A percentile compares a stretch with the other conserved stretches of the same genome.
These are phyloP conservation scores for Cyclotella choctawhatcheeana DNA, from an alignment of 108 stramenopile genomes.

Conservation along the genomic window DNA sequence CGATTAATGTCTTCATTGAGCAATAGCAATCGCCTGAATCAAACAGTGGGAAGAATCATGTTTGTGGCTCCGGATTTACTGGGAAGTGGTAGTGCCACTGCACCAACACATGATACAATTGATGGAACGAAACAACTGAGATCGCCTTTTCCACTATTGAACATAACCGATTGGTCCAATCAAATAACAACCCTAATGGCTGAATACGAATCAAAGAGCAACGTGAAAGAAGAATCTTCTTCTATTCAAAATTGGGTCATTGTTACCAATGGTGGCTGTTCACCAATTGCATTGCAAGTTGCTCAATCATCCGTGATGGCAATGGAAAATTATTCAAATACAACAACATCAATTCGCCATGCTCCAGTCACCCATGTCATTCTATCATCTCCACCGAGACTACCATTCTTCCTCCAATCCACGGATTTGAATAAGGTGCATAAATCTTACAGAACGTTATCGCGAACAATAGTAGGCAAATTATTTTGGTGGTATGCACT, in stretches of 20 bases:
- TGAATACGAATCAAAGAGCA: constrained; percentile 33
- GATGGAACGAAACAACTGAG: no score
- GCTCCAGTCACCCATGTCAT: constrained; percentile 48
- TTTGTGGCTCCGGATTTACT: constrained; percentile 63
- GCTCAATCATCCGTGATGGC: constrained; percentile 37
- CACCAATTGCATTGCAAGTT: constrained; percentile 63
- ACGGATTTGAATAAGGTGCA: constrained; percentile 48
- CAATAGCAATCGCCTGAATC: constrained; percentile 11
- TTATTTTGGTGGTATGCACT: constrained; percentile 73
- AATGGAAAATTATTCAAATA: no score
- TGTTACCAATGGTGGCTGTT: constrained; percentile 70
- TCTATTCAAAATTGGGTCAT: constrained; percentile 43
- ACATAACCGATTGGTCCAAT: constrained; percentile 61
- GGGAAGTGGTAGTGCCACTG: constrained; percentile 58
- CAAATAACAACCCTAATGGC: constrained; percentile 56
- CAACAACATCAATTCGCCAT: constrained; percentile 16
- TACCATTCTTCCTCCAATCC: constrained; percentile 51
- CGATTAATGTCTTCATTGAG: constrained; percentile 47
- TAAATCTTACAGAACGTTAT: constrained; percentile 56
- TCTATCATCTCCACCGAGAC: constrained; percentile 55
- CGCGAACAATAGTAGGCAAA: constrained; percentile 50
- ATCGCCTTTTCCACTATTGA: constrained; percentile 62
- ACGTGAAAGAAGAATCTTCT: constrained; percentile 17
- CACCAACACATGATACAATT: constrained; percentile 19
- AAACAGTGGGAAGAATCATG: constrained; percentile 8